Conservation (phyloP, 352 stramenopile genomes). For the Phytopythium aichiense region DNA sequence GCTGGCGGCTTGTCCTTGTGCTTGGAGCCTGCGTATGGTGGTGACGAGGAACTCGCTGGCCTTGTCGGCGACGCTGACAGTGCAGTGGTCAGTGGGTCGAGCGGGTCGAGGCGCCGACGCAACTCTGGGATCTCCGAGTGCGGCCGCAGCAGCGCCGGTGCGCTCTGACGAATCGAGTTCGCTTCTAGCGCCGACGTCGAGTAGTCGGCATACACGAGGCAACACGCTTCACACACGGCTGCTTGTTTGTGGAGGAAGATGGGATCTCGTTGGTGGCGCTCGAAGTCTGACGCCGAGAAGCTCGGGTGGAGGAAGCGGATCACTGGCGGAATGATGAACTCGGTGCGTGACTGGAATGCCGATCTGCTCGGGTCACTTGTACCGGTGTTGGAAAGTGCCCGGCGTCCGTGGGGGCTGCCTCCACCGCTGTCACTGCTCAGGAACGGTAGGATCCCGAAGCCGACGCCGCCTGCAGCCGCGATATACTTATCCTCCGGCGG, state of each 20-base stretch:
- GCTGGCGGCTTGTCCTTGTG: slow-evolving; percentile 36
- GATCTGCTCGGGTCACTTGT: neutral
- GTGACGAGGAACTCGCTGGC: slow-evolving; percentile 3
- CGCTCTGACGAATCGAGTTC: slow-evolving; percentile 59
- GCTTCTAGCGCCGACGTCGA: slow-evolving; percentile 63
- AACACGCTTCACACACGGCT: slow-evolving; percentile 91
- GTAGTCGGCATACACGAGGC: slow-evolving; percentile 92
- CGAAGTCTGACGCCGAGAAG: slow-evolving; percentile 81
- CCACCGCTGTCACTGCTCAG: neutral
- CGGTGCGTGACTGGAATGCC: slow-evolving; percentile 10
- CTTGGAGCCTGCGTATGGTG: slow-evolving; percentile 1
- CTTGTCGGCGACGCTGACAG: neutral
- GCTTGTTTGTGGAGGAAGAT: slow-evolving; percentile 94
- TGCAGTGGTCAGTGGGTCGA: slow-evolving; percentile 27
- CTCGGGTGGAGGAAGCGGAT: slow-evolving; percentile 89
- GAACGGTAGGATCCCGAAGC: slow-evolving; percentile 84
- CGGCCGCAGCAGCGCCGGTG: slow-evolving; percentile 62
- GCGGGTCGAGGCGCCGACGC: slow-evolving; percentile 28
- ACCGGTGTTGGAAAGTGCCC: neutral
- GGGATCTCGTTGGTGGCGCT: slow-evolving; percentile 86
- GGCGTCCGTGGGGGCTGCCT: neutral
- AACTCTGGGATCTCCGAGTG: slow-evolving; percentile 48
- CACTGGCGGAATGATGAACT: slow-evolving; percentile 90
- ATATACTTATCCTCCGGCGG: slow-evolving; percentile 87
- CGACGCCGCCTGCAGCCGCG: slow-evolving; percentile 86